Base-by-base conservation (phyloP, 2,329 filamentous ascomycete genomes). In the Aspergillus viridinutans region DNA sequence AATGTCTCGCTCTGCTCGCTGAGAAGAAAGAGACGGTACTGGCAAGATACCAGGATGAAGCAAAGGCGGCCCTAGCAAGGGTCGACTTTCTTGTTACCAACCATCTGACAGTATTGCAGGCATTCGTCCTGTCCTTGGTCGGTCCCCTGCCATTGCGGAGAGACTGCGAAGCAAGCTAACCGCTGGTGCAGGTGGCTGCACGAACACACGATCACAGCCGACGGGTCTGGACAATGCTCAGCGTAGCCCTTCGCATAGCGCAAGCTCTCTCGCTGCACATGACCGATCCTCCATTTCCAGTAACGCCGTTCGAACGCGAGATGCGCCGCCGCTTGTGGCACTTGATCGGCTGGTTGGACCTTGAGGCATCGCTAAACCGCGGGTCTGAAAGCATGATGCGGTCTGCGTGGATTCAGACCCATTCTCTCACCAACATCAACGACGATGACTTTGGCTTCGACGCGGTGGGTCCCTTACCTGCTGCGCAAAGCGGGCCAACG, bases 171-270 rank as follows among this genome's bases (percentile, higher is more conserved):
- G 14, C 14, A 17, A 35, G 32, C 32, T 35, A 35, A 35, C 32
- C 3, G 4, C 6, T 17, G 32, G 14, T 7, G 14, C 32, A 35
- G 32, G 32, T 35, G 32, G 32, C 32, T 17, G 32, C 32, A 35
- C 14, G 32, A 35, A 35, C 14, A 6, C 32, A 67, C 53, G 66
- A 69, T 49, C 64, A 67, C 58, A 67, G 64, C 28, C 63, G 67
- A 50, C 61, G 66, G n/a, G 64, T 66, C 4, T 69, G 67, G 67
- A 69, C 67, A 9, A 68, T 69, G 67, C 47, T 66, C 21, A 60
- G 61, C 50, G 66, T 69, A 64, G 67, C 64, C 10, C 60, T 69
- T 8, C 63, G 67, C 50, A 60, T 67, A 29, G 67, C 57, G 8
- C 67, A 69, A 55, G 67, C 67, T 21, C 56, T 68, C 21, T 69